Evolutionary conservation across 441 rosid genomes (phyloP).

Genomic region (Eugenia klotzschiana): DNA sequence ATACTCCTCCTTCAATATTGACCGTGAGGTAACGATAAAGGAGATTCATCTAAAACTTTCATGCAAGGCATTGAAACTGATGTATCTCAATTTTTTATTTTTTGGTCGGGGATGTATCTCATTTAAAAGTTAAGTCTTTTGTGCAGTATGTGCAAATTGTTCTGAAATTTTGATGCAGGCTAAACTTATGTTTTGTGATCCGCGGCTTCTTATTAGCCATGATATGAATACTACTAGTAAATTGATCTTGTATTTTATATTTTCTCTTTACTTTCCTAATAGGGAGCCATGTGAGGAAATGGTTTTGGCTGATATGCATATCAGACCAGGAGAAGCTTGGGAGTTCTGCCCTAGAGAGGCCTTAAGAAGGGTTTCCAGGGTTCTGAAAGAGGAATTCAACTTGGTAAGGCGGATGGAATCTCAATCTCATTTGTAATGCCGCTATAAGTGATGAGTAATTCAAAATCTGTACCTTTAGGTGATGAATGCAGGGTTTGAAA

Average conservation of each 20-base stretch:
- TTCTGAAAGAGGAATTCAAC: conserved; percentile 72
- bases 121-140: background rate
- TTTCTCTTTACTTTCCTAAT: background rate
- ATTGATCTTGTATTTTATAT: background rate
- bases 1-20: background rate
- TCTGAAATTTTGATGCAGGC: background rate
- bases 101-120: too few relatives aligned
- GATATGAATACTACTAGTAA: background rate
- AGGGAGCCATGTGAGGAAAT: conserved; percentile 74
- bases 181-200: background rate
- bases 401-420: conserved; percentile 31
- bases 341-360: conserved; percentile 91
- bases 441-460: conserved; percentile 1
- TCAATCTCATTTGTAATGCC: background rate
- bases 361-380: conserved; percentile 49
- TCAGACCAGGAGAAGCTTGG: conserved; percentile 81
- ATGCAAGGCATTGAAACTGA: background rate
- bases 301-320: conserved; percentile 90
- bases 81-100: too few relatives aligned
- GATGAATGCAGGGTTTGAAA: conserved; percentile 94
- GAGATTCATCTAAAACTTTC: background rate
- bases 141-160: background rate
- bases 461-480: conserved; percentile 27
- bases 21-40: background rate
- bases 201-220: background rate